Conservation (phyloP, 2,329 filamentous ascomycete genomes). For the Monilinia fructigena region DNA sequence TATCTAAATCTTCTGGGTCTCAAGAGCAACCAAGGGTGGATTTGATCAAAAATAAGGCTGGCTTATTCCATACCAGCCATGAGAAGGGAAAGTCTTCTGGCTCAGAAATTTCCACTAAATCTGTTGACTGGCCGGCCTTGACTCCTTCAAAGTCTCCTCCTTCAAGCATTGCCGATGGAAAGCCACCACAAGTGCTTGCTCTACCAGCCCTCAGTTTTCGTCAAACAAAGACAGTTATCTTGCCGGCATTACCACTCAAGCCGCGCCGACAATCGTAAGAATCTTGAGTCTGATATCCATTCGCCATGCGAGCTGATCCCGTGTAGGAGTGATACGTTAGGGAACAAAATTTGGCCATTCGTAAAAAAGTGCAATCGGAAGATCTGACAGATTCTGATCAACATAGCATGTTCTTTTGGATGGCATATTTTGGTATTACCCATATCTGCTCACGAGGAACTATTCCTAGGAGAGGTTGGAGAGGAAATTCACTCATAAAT, state of each 20-base stretch:
- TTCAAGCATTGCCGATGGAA: constrained; percentile 31
- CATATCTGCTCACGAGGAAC: neutral
- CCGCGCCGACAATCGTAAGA: constrained; percentile 21
- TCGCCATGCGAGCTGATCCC: constrained; percentile 22
- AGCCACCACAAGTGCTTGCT: constrained; percentile 23
- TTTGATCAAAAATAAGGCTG: constrained; percentile 12
- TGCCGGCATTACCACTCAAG: constrained; percentile 18
- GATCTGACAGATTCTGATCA: constrained; percentile 12
- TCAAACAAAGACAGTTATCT: neutral
- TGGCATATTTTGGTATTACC: neutral
- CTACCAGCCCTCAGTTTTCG: constrained; percentile 18
- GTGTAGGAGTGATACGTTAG: constrained; percentile 24
- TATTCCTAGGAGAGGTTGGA: neutral
- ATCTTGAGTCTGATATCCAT: constrained; percentile 6
- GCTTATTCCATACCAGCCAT: neutral
- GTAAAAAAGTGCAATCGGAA: constrained; percentile 26
- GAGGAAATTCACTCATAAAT: neutral
- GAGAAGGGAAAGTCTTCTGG: neutral
- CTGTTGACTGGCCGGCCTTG: constrained; percentile 32
- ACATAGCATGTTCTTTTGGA: neutral
- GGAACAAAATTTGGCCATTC: constrained; percentile 30
- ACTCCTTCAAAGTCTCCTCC: constrained; percentile 26
- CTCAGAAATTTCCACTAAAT: constrained; percentile 16
- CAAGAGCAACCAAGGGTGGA: constrained; percentile 10
- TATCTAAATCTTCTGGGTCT: neutral